A percentile compares a stretch with the other conserved stretches of the same genome.
These are phyloP conservation scores for Lasiodiplodia sp. DNA, from an alignment of 2,329 filamentous ascomycete species.

Conservation along the genomic window DNA sequence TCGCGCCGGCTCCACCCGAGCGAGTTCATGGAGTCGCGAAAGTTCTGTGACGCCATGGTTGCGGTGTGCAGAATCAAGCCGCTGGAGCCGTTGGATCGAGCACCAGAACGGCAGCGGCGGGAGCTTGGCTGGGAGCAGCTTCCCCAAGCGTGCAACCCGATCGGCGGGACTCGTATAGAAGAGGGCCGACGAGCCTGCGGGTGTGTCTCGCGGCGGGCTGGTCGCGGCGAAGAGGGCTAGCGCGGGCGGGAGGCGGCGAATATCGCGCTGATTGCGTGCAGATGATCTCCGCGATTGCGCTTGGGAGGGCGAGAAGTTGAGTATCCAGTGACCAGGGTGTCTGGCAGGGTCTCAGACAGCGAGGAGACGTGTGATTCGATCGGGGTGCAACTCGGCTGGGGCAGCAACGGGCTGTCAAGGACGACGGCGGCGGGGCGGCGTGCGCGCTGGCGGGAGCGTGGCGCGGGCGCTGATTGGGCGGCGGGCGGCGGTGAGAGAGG, in stretches of 20 bases:
- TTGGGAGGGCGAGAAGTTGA: slow-evolving; percentile 30
- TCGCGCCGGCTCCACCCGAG: slow-evolving; percentile 92
- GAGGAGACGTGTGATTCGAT: slow-evolving; percentile 44
- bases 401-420: slow-evolving; percentile 30
- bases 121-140: slow-evolving; percentile 27
- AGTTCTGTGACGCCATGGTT: slow-evolving; percentile 83
- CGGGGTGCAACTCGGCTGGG: slow-evolving; percentile 31
- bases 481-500: slow-evolving; percentile 23
- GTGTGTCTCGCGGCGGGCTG: slow-evolving; percentile 25
- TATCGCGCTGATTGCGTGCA: slow-evolving; percentile 56
- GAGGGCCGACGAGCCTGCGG: slow-evolving; percentile 18
- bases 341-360: slow-evolving; percentile 37
- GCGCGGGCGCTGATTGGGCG: slow-evolving; percentile 41
- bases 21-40: slow-evolving; percentile 93
- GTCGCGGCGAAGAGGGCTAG: slow-evolving; percentile 27
- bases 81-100: slow-evolving; percentile 19
- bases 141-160: slow-evolving; percentile 23
- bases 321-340: slow-evolving; percentile 45
- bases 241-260: slow-evolving; percentile 29
- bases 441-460: slow-evolving; percentile 28
- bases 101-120: slow-evolving; percentile 27
- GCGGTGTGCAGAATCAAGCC: slow-evolving; percentile 19
- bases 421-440: slow-evolving; percentile 32
- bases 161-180: slow-evolving; percentile 27
- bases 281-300: slow-evolving; percentile 50